These are phyloP conservation scores for Carex cristatella DNA, from an alignment of 176 grass and related monocot species.

Conservation along the genomic window DNA sequence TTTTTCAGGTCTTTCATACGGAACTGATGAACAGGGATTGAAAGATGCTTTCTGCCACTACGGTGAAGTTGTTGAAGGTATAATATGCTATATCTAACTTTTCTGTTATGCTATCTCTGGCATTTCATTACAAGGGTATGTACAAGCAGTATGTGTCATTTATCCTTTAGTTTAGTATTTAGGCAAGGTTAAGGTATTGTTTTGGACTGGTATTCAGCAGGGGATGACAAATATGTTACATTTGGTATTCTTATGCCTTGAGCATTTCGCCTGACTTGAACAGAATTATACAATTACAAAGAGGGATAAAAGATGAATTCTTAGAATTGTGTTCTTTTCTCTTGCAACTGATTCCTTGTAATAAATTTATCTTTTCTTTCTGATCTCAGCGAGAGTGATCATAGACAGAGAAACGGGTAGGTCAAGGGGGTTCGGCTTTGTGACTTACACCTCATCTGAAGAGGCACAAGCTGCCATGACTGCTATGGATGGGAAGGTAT, in stretches of 20 bases:
- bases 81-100: not conserved
- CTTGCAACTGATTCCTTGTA: not conserved
- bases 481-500: slow-evolving; percentile 79
- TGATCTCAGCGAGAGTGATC: slow-evolving; percentile 63
- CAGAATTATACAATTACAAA: not conserved
- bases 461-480: slow-evolving; percentile 63
- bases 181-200: not conserved
- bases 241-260: not conserved
- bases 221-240: not conserved
- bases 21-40: slow-evolving; percentile 62
- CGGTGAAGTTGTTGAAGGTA: slow-evolving; percentile 83
- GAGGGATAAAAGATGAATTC: not conserved
- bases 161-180: not conserved
- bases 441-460: slow-evolving; percentile 55
- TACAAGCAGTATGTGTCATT: not conserved
- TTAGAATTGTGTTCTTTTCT: not conserved
- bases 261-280: not conserved
- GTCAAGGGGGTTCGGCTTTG: slow-evolving; percentile 85
- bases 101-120: not conserved
- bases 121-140: not conserved
- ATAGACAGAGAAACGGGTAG: slow-evolving; percentile 61
- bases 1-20: slow-evolving; percentile 56
- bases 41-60: slow-evolving; percentile 56
- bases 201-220: too few species aligned
- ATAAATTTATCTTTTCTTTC: not conserved